These are phyloP conservation scores for Cladosporium sp. DNA, from an alignment of 2,329 filamentous ascomycete species.

Conservation along the genomic window DNA sequence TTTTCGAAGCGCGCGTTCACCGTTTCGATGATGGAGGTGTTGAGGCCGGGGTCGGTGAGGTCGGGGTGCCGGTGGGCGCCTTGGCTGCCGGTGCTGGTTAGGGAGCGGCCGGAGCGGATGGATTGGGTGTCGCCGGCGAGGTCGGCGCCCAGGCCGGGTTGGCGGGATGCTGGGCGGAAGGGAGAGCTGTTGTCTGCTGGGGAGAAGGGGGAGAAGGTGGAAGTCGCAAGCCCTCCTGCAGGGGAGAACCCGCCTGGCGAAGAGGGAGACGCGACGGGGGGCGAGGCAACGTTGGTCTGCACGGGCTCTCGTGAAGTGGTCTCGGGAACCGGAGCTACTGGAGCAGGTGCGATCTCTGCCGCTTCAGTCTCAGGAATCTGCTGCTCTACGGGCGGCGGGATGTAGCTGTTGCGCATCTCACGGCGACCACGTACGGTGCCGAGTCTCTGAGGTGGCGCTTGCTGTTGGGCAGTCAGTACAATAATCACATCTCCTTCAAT, in stretches of 20 bases:
- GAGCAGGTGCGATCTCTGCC: conserved; percentile 12
- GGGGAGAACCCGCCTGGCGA: conserved; percentile 19
- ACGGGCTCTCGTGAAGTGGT: background rate
- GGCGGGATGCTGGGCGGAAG: conserved; percentile 23
- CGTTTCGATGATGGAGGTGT: conserved; percentile 84
- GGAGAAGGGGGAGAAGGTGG: conserved; percentile 26
- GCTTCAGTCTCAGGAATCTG: background rate
- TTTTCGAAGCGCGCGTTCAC: conserved; percentile 80
- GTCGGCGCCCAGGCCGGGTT: conserved; percentile 38
- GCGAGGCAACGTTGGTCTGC: background rate
- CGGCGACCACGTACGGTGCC: conserved; percentile 81
- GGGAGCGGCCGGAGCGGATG: conserved; percentile 78
- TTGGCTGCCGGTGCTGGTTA: conserved; percentile 60
- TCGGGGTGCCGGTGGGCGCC: conserved; percentile 68
- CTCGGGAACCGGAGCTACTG: conserved; percentile 11
- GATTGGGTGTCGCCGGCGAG: conserved; percentile 77
- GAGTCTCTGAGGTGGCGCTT: conserved; percentile 50
- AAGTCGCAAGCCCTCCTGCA: conserved; percentile 15
- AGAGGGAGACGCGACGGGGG: conserved; percentile 7
- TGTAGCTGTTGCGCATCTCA: conserved; percentile 84
- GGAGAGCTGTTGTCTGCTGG: conserved; percentile 25
- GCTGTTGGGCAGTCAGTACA: conserved; percentile 32
- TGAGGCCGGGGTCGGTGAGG: conserved; percentile 70
- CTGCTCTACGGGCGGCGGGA: conserved; percentile 11
- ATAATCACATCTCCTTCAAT: background rate